These are phyloP conservation scores for Coccomyxa sp. DNA, from an alignment of 139 green algal genomes.

Conservation along the genomic window DNA sequence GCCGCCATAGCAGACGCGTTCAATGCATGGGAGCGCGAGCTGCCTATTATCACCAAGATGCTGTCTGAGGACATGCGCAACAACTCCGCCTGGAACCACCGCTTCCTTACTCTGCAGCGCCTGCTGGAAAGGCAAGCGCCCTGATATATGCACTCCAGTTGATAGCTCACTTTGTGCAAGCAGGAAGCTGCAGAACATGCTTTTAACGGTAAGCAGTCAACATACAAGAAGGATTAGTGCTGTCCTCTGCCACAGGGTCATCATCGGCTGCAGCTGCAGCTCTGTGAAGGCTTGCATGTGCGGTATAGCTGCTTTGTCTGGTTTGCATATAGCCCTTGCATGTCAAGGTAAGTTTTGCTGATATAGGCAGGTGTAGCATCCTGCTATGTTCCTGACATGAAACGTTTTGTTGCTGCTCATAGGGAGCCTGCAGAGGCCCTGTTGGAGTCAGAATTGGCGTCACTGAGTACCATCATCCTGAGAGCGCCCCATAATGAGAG, in stretches of 20 bases:
- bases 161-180: no score
- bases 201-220: no score
- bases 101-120: conserved; percentile 18
- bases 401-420: not conserved
- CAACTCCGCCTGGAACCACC: conserved; percentile 88
- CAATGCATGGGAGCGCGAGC: conserved; percentile 50
- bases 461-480: conserved; percentile 25
- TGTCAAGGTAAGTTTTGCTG: no score
- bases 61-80: conserved; percentile 73
- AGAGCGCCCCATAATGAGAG: conserved; percentile 56
- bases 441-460: conserved; percentile 44
- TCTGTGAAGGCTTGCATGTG: not conserved
- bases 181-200: no score
- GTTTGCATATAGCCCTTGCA: no score
- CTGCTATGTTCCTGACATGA: not conserved
- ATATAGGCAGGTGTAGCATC: not conserved
- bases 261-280: not conserved
- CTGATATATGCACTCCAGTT: no score
- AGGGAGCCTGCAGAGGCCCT: not conserved
- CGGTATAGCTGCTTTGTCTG: no score
- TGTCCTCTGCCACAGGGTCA: no score
- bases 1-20: conserved; percentile 47
- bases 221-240: no score
- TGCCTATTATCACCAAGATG: conserved; percentile 40
- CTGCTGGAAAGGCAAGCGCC: no score